phyloP scores from a whole-genome alignment of 2,329 filamentous ascomycete species.

The Hawksworthiomyces lignivorus region DNA sequence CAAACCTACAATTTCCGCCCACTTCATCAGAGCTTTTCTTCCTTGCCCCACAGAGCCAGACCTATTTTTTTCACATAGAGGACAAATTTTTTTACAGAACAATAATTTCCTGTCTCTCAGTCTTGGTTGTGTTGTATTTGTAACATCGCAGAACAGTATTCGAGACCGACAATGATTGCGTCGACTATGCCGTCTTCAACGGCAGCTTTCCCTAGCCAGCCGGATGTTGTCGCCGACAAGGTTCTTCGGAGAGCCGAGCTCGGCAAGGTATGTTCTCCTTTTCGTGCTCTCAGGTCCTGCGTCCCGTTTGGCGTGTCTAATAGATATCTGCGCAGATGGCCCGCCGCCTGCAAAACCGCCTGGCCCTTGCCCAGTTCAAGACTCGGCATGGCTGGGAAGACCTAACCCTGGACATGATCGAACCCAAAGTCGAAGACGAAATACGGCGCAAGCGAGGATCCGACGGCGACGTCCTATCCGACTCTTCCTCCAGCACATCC shows the following conservation, averaged over 20 bases:
- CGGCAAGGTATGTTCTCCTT: slow-evolving; percentile 53
- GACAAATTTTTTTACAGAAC: too few species aligned
- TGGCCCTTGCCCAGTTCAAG: slow-evolving; percentile 95
- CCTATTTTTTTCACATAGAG: not conserved
- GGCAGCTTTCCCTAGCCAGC: slow-evolving; percentile 46
- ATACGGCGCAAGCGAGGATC: slow-evolving; percentile 63
- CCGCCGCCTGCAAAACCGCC: slow-evolving; percentile 81
- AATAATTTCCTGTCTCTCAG: too few species aligned
- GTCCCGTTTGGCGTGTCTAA: too few species aligned
- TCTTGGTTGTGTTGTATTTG: too few species aligned
- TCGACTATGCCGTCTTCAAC: slow-evolving; percentile 19
- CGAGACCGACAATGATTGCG: slow-evolving; percentile 14
- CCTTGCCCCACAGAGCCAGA: slow-evolving; percentile 13
- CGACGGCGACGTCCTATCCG: slow-evolving; percentile 70
- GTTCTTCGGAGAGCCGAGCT: slow-evolving; percentile 67
- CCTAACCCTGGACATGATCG: slow-evolving; percentile 75
- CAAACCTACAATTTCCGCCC: slow-evolving; percentile 23
- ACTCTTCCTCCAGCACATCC: slow-evolving; percentile 78
- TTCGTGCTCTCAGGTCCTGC: too few species aligned
- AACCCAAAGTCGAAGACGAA: slow-evolving; percentile 75
- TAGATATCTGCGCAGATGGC: slow-evolving; percentile 61
- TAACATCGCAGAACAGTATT: too few species aligned
- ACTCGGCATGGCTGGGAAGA: slow-evolving; percentile 94
- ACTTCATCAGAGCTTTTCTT: slow-evolving; percentile 11
- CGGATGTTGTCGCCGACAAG: slow-evolving; percentile 57